Evolutionary conservation across 2,329 filamentous ascomycete genomes (phyloP), one percentile per base, ranked within the genome.

Genomic region (Penicillium expansum): DNA sequence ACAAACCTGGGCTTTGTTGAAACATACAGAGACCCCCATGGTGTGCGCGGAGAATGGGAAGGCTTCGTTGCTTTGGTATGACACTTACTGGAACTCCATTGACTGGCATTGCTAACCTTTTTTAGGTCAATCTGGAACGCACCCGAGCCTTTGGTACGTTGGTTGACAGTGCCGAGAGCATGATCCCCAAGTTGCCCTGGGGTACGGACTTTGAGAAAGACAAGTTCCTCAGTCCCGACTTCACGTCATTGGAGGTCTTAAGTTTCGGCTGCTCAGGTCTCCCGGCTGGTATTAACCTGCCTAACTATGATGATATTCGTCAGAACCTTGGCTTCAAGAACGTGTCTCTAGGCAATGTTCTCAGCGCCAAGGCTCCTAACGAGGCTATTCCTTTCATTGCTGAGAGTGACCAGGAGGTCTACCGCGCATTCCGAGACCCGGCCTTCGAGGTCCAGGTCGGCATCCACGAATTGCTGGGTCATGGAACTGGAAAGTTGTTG

Each of bases 371-470:
- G 77, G 89, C 92, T 0, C 91, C 92, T 0, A 89, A 96, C 68
- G 93, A 97, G 79, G 89, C 90, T 64, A 89, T 96, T 29, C 93
- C 93, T 0, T 96, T 97, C 76, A 92, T 99, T 68, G 82, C 86
- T 14, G 85, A 90, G 2, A 81, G 84, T 43, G 93, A 97, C 67
- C 81, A 94, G 22, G 84, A 85, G 2, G 72, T 96, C 5, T 97
- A 89, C 75, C 84, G 89, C 66, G 89, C 89, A 70, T 92, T 91
- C 75, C 89, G 91, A 11, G 92, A 97, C 67, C 83, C 85, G 7
- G 88, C 93, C 0, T 97, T 97, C 67, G 93, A 97, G 75, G 91
- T 97, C 2, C 92, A 97, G 76, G 93, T 99, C 48, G 93, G 92
- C 24, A 87, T 97, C 20, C 93, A 97, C 74, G 92, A 97, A 72